Base-by-base conservation (phyloP, 2,329 filamentous ascomycete genomes). In the Cercospora beticola region DNA sequence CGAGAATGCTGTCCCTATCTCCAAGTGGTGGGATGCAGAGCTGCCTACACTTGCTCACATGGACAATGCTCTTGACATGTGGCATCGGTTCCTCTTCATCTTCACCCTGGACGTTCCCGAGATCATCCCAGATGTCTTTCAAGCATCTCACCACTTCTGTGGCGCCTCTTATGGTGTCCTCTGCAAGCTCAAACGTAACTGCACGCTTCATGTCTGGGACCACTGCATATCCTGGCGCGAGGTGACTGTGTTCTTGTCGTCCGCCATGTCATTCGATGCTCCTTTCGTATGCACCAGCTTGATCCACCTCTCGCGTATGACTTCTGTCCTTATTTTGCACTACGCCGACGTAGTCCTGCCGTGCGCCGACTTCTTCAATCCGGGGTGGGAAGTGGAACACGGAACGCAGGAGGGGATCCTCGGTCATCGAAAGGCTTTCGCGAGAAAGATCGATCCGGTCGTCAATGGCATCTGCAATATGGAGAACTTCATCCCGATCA, bases 381-480 rank as follows among this genome's bases (percentile, higher is more conserved):
- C 86, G 33, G 84, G 83, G 62, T 87, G 86, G 86, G 86, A 87
- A 70, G 80, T 84, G 5, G 86, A 87, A 71, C 83, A 87, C n/a
- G 86, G 86, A 52, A 86, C 84, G 12, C 81, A 83, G 66, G 81
- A 86, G 66, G 85, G 85, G 21, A 80, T 77, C 6, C 81, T 86
- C 54, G 81, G 84, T 74, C 84, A 85, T 73, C 82, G 84, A 66
- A 83, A 83, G 62, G 79, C 79, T 8, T 87, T 86, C 78, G 80
- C 79, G 62, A 81, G 85, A 65, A 86, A 87, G 74, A 84, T 88
- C 52, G 86, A 88, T 69, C 86, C 86, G 5, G 85, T 88, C 21
- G 85, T 88, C 71, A 88, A 88, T 73, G 86, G 86, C 56, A 87
- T 88, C 71, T 83, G 83, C 67, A 84, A 88, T 74, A 87, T 86